Evolutionary conservation across 345 rosid genomes (phyloP), one percentile per base, ranked within the genome.

Genomic region (Arabis hirsuta): DNA sequence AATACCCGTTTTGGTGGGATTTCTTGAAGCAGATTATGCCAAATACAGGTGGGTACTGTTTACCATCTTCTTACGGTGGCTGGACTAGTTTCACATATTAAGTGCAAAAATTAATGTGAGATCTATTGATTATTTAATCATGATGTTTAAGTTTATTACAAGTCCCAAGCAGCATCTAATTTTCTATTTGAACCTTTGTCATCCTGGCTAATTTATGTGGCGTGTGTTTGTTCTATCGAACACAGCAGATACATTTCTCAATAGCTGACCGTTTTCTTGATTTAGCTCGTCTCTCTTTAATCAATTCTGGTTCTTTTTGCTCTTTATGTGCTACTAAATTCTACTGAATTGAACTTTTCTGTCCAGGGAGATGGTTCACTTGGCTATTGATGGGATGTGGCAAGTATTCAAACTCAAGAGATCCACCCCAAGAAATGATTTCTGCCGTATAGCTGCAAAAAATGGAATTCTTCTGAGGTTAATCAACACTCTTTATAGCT

Each of bases 311-410:
- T 76, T 5, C 9, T 36, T 59, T 16, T 54, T 20, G 43, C 61
- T 52, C 39, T 64, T 50, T 44, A 50, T 36, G 24, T 9, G 62
- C 43, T 45, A 55, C 55, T 61, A 65, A 20, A 56, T 24, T 67
- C 22, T 46, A 56, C 84, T 85, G 70, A 77, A 78, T 45, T 66
- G 65, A 54, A 73, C 1, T 22, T 75, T 74, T 69, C 62, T 76
- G 65, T 82, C 69, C 90, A 96, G 99, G 98, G 97, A 96, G 80
- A 96, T 92, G 97, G 98, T 92, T 80, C 99, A 96, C 72, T 88
- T 96, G 53, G 99, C 99, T 73, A 90, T 96, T 72, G 99, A 96
- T 67, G 98, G 98, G 84, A 96, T 90, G 94, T 92, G 98, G 99
- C 99, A 92, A 81, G 90, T 96, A 75, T 92, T 92, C 84, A 91